Evolutionary conservation across 306 rosid species (phyloP).

Genomic region (Trichosanthes truncata): DNA sequence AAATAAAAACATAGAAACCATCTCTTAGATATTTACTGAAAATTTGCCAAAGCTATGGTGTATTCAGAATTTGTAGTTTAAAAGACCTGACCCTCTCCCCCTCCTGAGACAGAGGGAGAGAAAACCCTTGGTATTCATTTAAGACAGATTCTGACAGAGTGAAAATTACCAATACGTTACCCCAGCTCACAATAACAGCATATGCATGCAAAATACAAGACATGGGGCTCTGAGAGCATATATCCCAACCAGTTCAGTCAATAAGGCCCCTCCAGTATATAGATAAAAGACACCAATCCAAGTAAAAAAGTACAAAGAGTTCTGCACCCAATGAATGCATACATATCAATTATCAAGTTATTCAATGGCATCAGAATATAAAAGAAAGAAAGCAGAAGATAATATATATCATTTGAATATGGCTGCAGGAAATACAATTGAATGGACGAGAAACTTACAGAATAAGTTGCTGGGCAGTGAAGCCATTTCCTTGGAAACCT

Average conservation of each 20-base stretch:
- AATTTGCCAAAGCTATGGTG: neutral
- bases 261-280: neutral
- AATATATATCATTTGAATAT: neutral
- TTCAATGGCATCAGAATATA: neutral
- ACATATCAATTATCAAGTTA: neutral
- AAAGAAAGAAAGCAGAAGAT: neutral
- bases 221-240: neutral
- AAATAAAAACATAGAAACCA: neutral
- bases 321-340: neutral
- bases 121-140: neutral
- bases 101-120: neutral
- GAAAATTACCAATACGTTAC: neutral
- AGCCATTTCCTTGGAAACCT: neutral
- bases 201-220: neutral
- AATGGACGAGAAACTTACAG: neutral
- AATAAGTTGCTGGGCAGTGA: neutral
- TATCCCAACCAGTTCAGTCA: neutral
- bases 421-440: neutral
- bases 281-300: neutral
- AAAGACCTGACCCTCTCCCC: neutral
- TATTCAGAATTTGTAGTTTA: neutral
- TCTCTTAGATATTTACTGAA: neutral
- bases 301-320: neutral
- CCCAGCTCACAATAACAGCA: too few species aligned
- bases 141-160: neutral